Conservation (phyloP, 495 filamentous ascomycete genomes). For the Corynascus novoguineensis region DNA sequence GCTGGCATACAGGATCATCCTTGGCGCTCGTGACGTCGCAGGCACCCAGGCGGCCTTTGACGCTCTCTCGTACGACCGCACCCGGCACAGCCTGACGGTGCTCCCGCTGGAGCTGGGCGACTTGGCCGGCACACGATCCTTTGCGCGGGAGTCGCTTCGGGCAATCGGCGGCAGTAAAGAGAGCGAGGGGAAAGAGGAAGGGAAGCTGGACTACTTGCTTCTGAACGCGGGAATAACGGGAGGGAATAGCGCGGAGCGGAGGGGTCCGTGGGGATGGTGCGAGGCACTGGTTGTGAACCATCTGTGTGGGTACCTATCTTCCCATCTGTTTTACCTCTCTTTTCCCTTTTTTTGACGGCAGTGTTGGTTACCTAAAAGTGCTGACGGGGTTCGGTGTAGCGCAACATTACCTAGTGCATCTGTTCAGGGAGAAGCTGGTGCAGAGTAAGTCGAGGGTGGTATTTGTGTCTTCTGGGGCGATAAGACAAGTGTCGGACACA, state of each 20-base stretch:
- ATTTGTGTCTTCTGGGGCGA: constrained; percentile 38
- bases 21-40: constrained; percentile 38
- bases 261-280: constrained; percentile 28
- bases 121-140: constrained; percentile 32
- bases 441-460: constrained; percentile 35
- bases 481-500: constrained; percentile 30
- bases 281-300: constrained; percentile 41
- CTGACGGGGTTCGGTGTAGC: constrained; percentile 19
- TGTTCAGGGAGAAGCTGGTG: constrained; percentile 37
- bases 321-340: not conserved
- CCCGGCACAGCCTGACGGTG: constrained; percentile 35
- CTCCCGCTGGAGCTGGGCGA: constrained; percentile 40
- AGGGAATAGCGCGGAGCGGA: constrained; percentile 15
- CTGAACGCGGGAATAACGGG: constrained; percentile 35
- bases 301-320: constrained; percentile 29
- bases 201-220: constrained; percentile 37
- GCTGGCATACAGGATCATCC: constrained; percentile 44
- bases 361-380: not conserved
- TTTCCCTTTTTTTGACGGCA: not conserved
- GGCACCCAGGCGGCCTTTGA: constrained; percentile 34
- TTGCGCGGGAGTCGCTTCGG: constrained; percentile 32
- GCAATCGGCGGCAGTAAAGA: constrained; percentile 25
- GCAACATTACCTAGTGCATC: constrained; percentile 42
- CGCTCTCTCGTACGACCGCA: constrained; percentile 29
- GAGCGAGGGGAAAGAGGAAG: not conserved